Evolutionary conservation across 73 alveolate genomes (phyloP).

Genomic region (Paramecium biaurelia): DNA sequence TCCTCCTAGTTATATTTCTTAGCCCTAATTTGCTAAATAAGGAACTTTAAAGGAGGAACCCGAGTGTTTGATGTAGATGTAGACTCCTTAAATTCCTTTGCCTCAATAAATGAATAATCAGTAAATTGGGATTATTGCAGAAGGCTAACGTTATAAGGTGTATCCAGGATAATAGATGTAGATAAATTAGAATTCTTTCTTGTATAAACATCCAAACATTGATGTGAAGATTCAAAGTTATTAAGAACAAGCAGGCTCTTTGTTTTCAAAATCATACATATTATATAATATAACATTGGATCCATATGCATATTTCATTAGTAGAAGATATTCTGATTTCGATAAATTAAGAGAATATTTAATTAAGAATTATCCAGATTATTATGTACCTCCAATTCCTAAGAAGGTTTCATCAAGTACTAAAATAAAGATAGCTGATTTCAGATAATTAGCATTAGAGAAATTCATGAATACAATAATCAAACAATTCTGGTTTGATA

Average conservation of each 20-base stretch:
- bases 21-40: background rate
- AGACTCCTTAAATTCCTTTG: background rate
- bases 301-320: conserved; percentile 11
- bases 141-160: background rate
- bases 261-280: background rate
- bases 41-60: background rate
- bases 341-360: conserved; percentile 45
- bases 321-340: conserved; percentile 37
- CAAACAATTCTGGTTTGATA: conserved; percentile 22
- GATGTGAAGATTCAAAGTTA: background rate
- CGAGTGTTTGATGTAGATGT: background rate
- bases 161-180: background rate
- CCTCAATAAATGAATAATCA: background rate
- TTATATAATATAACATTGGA: background rate
- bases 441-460: background rate
- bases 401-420: conserved; percentile 26
- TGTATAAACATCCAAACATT: conserved; percentile 33
- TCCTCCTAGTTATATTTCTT: background rate
- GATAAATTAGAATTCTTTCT: background rate
- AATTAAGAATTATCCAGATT: conserved; percentile 25
- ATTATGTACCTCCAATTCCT: conserved; percentile 26
- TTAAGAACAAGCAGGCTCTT: background rate
- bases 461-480: background rate
- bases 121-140: background rate
- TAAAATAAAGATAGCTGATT: background rate